Conservation (phyloP, 2,329 filamentous ascomycete genomes). For the Hypoxylon rubiginosum region DNA sequence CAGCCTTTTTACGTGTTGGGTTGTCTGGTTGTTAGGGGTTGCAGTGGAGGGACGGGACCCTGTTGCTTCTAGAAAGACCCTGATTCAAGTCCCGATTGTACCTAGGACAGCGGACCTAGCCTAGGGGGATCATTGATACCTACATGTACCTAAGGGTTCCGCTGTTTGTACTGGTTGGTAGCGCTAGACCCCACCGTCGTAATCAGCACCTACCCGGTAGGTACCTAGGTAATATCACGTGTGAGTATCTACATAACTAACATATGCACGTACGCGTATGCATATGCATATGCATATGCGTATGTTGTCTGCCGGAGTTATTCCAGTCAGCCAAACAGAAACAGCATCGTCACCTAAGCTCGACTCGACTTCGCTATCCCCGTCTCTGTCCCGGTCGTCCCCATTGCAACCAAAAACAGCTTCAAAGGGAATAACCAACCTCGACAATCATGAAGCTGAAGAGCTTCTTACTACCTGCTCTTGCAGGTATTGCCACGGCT, state of each 20-base stretch:
- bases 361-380: slow-evolving; percentile 13
- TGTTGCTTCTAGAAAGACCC: slow-evolving; percentile 6
- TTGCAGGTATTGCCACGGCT: slow-evolving; percentile 54
- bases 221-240: slow-evolving; percentile 15
- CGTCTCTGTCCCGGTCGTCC: not conserved
- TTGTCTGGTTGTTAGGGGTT: too few relatives aligned
- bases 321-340: slow-evolving; percentile 16
- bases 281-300: slow-evolving; percentile 1
- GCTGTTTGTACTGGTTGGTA: not conserved
- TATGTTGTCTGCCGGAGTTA: slow-evolving; percentile 1
- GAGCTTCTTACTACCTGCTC: slow-evolving; percentile 55
- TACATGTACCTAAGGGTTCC: not conserved
- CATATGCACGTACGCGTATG: not conserved
- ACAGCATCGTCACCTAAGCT: slow-evolving; percentile 18
- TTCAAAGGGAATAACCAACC: slow-evolving; percentile 16
- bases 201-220: too few relatives aligned
- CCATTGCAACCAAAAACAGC: slow-evolving; percentile 31
- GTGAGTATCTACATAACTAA: not conserved
- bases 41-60: slow-evolving; percentile 18
- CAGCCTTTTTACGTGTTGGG: slow-evolving; percentile 25
- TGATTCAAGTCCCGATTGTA: slow-evolving; percentile 1
- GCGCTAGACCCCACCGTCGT: too few relatives aligned
- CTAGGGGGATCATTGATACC: too few relatives aligned
- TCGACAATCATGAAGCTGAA: slow-evolving; percentile 56
- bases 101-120: too few relatives aligned